phyloP scores from a whole-genome alignment of 2,329 filamentous ascomycete species.

The Clonostachys chloroleuca region DNA sequence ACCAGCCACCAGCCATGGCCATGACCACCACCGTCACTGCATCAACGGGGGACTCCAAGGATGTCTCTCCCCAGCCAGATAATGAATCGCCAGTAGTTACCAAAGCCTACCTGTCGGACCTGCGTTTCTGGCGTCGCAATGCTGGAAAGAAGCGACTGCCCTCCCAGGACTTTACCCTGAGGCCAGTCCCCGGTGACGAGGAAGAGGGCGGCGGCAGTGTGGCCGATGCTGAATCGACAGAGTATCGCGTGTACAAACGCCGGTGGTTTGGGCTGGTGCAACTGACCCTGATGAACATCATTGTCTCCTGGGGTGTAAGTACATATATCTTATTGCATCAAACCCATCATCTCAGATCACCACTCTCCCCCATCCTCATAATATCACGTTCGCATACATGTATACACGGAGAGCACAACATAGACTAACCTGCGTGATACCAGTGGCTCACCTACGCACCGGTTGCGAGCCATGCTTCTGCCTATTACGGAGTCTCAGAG shows the following conservation, averaged over 20 bases:
- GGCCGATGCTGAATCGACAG: constrained; percentile 7
- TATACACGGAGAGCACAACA: neutral
- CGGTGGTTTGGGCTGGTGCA: constrained; percentile 86
- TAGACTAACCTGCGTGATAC: neutral
- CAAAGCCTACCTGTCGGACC: neutral
- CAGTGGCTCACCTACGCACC: constrained; percentile 93
- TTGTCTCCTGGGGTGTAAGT: constrained; percentile 94
- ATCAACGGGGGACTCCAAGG: too few species aligned
- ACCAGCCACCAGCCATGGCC: neutral
- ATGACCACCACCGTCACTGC: too few species aligned
- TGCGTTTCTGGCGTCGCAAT: constrained; percentile 6
- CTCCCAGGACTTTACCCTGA: constrained; percentile 17
- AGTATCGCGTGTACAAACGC: constrained; percentile 64
- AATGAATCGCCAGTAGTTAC: too few species aligned
- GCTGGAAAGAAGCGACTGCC: constrained; percentile 17
- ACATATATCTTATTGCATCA: neutral
- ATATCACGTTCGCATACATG: neutral
- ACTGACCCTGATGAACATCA: constrained; percentile 82
- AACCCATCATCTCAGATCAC: neutral
- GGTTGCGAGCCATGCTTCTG: constrained; percentile 67
- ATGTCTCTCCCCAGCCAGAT: too few species aligned
- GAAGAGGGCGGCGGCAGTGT: constrained; percentile 4
- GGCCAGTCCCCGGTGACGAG: neutral
- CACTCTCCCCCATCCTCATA: constrained; percentile 1
- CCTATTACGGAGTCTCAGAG: constrained; percentile 72